Evolutionary conservation across 2,329 filamentous ascomycete species (phyloP).

Genomic region (Fusarium sp.): DNA sequence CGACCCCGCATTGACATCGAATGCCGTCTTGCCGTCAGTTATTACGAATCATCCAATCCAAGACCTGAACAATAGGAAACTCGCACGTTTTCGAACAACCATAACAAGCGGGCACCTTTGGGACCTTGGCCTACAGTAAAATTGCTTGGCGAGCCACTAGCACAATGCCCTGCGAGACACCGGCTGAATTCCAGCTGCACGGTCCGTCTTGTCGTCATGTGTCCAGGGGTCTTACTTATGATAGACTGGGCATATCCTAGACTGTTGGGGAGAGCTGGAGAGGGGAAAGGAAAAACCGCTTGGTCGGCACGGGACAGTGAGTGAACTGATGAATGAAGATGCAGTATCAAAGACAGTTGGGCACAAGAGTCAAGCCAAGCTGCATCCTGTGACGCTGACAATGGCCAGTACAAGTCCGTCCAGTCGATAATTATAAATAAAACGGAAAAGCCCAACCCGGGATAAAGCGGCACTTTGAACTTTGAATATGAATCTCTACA

Average conservation of each 20-base stretch:
- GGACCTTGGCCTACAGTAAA: slow-evolving; percentile 1
- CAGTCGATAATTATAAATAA: slow-evolving; percentile 30
- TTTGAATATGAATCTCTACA: background rate
- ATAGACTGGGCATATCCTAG: background rate
- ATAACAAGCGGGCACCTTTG: background rate
- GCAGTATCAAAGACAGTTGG: slow-evolving; percentile 27
- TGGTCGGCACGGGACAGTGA: slow-evolving; percentile 13
- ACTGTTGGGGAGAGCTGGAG: slow-evolving; percentile 1
- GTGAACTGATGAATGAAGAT: slow-evolving; percentile 21
- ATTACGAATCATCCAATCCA: slow-evolving; percentile 28
- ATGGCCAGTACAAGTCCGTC: background rate
- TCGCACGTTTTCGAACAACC: slow-evolving; percentile 2
- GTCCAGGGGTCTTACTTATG: slow-evolving; percentile 15
- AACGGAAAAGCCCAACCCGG: background rate
- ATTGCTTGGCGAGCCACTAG: slow-evolving; percentile 34
- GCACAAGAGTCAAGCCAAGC: background rate
- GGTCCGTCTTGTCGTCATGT: slow-evolving; percentile 40
- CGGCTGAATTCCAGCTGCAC: slow-evolving; percentile 28
- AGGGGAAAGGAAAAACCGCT: slow-evolving; percentile 2
- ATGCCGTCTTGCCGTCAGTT: slow-evolving; percentile 3
- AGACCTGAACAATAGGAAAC: slow-evolving; percentile 35
- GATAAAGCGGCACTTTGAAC: slow-evolving; percentile 9
- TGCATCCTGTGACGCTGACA: slow-evolving; percentile 32
- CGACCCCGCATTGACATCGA: background rate
- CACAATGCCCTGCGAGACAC: slow-evolving; percentile 37